Conservation (phyloP, 139 green algal genomes). For the Nannochloris sp. region DNA sequence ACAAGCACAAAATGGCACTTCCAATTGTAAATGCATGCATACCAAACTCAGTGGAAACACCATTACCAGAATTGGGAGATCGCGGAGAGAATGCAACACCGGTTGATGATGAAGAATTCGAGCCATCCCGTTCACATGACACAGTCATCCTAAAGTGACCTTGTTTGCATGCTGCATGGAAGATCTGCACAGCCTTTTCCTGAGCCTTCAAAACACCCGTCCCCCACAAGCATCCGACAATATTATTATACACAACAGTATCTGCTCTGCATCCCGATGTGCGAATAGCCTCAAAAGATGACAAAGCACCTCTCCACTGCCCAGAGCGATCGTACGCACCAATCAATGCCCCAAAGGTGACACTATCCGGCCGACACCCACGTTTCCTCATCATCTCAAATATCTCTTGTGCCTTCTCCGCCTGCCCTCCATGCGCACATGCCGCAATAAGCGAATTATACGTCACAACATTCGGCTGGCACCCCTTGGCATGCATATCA, state of each 20-base stretch:
- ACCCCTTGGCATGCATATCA: slow-evolving; percentile 69
- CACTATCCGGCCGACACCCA: slow-evolving; percentile 68
- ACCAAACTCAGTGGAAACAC: slow-evolving; percentile 27
- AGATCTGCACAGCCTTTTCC: slow-evolving; percentile 22
- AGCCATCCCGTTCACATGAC: slow-evolving; percentile 10
- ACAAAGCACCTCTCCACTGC: slow-evolving; percentile 31
- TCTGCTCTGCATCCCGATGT: slow-evolving; percentile 35
- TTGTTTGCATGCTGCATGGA: slow-evolving; percentile 24
- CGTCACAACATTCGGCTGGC: slow-evolving; percentile 70
- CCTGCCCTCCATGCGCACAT: slow-evolving; percentile 39
- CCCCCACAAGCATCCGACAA: slow-evolving; percentile 37
- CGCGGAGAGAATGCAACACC: background rate
- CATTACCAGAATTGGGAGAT: background rate
- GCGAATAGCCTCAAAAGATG: slow-evolving; percentile 44
- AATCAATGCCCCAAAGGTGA: slow-evolving; percentile 82
- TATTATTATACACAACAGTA: slow-evolving; percentile 38
- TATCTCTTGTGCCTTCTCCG: slow-evolving; percentile 36
- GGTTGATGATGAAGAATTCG: too few species aligned
- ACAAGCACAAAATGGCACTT: slow-evolving; percentile 29
- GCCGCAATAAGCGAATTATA: slow-evolving; percentile 79
- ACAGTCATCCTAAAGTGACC: slow-evolving; percentile 32
- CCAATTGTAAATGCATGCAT: slow-evolving; percentile 46
- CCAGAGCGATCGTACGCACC: slow-evolving; percentile 55
- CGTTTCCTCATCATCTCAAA: slow-evolving; percentile 42
- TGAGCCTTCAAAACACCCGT: slow-evolving; percentile 32